These are phyloP conservation scores for Phialophora chinensis DNA, from an alignment of 2,329 filamentous ascomycete genomes.

Conservation along the genomic window DNA sequence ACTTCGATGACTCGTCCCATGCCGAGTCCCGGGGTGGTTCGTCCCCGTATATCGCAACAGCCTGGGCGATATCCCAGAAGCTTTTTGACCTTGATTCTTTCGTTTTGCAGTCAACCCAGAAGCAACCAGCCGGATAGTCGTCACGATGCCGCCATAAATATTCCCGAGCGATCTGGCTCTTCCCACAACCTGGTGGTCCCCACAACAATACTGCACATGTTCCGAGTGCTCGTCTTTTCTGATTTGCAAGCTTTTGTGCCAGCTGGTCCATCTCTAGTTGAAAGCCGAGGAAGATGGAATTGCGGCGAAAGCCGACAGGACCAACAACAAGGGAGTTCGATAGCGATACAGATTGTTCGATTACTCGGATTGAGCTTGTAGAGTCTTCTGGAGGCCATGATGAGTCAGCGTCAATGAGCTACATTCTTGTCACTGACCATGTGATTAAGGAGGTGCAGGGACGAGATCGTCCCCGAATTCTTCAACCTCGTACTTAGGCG, in stretches of 20 bases:
- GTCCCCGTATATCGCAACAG: slow-evolving; percentile 56
- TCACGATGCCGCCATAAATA: slow-evolving; percentile 67
- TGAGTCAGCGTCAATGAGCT: slow-evolving; percentile 35
- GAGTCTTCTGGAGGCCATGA: slow-evolving; percentile 26
- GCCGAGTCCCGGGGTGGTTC: slow-evolving; percentile 46
- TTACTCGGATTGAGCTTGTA: slow-evolving; percentile 22
- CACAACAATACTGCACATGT: slow-evolving; percentile 69
- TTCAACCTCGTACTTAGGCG: slow-evolving; percentile 36
- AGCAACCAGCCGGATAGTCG: slow-evolving; percentile 69
- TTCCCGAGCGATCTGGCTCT: slow-evolving; percentile 71
- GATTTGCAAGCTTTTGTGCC: slow-evolving; percentile 65
- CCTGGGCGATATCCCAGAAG: slow-evolving; percentile 70
- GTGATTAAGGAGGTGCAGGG: slow-evolving; percentile 21
- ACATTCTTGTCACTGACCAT: slow-evolving; percentile 28
- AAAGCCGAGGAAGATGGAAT: slow-evolving; percentile 68
- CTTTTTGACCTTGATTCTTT: slow-evolving; percentile 64
- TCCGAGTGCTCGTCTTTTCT: slow-evolving; percentile 62
- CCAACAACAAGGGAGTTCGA: slow-evolving; percentile 49
- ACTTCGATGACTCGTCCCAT: slow-evolving; percentile 48
- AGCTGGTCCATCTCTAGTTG: slow-evolving; percentile 63
- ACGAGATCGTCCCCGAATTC: slow-evolving; percentile 32
- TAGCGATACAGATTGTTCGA: slow-evolving; percentile 19
- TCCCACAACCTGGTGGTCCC: slow-evolving; percentile 70
- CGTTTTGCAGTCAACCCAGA: slow-evolving; percentile 71
- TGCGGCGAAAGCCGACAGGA: slow-evolving; percentile 66